Base-by-base conservation (phyloP, 768 basidiomycete genomes). In the Tulasnella sp. region DNA sequence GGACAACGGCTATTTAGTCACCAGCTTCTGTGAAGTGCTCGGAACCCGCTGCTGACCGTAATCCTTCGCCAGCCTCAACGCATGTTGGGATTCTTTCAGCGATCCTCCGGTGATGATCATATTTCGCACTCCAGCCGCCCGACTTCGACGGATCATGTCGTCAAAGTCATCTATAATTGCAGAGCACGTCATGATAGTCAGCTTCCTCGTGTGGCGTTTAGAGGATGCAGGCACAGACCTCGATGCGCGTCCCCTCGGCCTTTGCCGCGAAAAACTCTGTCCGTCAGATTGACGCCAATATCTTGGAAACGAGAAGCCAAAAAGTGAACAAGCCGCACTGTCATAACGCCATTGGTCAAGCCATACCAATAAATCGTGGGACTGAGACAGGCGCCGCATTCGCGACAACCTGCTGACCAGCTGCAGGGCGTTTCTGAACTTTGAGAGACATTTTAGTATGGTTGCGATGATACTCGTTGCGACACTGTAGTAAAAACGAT, bases 91-190 rank as follows among this genome's bases (percentile, higher is more conserved):
- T 76, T 92, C 91, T 5, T 79, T 77, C 37, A 93, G 80, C 67
- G 87, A 89, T 1, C 88, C 88, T 0, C 92, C 91, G 1, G 92
- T 93, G 63, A 94, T 85, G 76, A 94, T 86, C 83, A 91, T 88
- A 22, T 84, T 85, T 74, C 84, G 83, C 17, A 93, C 86, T 0
- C 90, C 89, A 3, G 88, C 88, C 7, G 78, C 78, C 40, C 80
- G 80, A 0, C 89, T 84, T 69, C 92, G 84, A 19, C 80, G 78
- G 12, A 92, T 76, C 74, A 94, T 81, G 17, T 81, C 80, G 17
- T 83, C 80, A 7, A 93, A 80, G 77, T 94, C 91, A 76, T 90
- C 89, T 87, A 40, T 52, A 59, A 32, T 70, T 52, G 37, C 41
- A 17, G 22, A 44, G 8, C 22, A 42, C 47, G 52, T 11, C 26